These are phyloP conservation scores for Teratosphaeria nubilosa DNA, from an alignment of 2,329 filamentous ascomycete genomes.

Conservation along the genomic window DNA sequence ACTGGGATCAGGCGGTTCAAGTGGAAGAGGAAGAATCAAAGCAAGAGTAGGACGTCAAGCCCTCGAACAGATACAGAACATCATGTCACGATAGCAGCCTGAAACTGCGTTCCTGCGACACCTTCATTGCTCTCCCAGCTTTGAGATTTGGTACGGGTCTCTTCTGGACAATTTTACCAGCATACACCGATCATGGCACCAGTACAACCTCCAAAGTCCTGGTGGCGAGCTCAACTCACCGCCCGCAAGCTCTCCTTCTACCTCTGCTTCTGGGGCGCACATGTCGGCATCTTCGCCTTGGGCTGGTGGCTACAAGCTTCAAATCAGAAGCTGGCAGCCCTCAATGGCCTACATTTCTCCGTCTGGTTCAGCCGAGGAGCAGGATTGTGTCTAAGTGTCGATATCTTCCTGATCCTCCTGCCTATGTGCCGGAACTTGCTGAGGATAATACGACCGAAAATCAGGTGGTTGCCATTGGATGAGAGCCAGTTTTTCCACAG, in stretches of 20 bases:
- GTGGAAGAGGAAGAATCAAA: not conserved
- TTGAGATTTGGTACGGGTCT: not conserved
- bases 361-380: slow-evolving; percentile 96
- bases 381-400: slow-evolving; percentile 72
- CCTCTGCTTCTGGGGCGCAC: slow-evolving; percentile 27
- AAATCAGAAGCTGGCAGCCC: slow-evolving; percentile 58
- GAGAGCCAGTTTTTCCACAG: slow-evolving; percentile 96
- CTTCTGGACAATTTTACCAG: not conserved
- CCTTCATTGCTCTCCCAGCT: not conserved
- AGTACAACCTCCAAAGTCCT: slow-evolving; percentile 15
- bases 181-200: not conserved
- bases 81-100: not conserved
- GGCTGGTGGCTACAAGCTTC: slow-evolving; percentile 53
- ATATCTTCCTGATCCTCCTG: slow-evolving; percentile 77
- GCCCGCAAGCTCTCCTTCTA: slow-evolving; percentile 27
- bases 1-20: not conserved
- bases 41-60: not conserved
- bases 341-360: slow-evolving; percentile 76
- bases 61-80: not conserved
- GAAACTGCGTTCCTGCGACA: not conserved
- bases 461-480: slow-evolving; percentile 83
- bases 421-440: slow-evolving; percentile 92
- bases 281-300: slow-evolving; percentile 27
- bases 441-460: slow-evolving; percentile 72
- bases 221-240: slow-evolving; percentile 26